Conservation (phyloP, 2,329 filamentous ascomycete species). For the Cercospora sp. region DNA sequence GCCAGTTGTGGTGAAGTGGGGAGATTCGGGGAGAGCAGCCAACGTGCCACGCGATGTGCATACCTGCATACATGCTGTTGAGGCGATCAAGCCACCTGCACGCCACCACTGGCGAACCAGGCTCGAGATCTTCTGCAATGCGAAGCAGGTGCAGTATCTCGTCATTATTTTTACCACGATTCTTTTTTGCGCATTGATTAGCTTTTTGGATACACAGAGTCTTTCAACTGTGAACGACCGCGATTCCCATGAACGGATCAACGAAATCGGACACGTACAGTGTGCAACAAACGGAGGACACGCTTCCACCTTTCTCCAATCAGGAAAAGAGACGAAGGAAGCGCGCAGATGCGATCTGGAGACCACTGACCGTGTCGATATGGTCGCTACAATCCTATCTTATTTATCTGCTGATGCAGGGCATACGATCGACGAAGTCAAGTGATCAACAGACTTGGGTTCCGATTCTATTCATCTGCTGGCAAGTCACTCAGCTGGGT, state of each 20-base stretch:
- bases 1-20: background rate
- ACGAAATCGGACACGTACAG: background rate
- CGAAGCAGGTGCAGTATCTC: too few relatives aligned
- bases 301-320: background rate
- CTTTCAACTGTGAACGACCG: background rate
- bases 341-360: background rate
- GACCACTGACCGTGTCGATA: background rate
- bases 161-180: too few relatives aligned
- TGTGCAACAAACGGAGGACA: background rate
- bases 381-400: background rate
- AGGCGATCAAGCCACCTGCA: background rate
- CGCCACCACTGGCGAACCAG: background rate
- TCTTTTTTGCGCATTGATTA: background rate
- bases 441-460: background rate
- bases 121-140: background rate
- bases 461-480: background rate
- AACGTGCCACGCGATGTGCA: background rate
- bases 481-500: background rate
- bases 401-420: background rate
- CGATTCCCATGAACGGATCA: background rate
- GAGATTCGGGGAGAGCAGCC: background rate
- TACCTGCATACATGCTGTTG: background rate
- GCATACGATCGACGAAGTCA: background rate
- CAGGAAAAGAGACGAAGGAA: background rate
- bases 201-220: too few relatives aligned